phyloP scores from a whole-genome alignment of 192 early-diverging fungal species.

The Backusella sp. region DNA sequence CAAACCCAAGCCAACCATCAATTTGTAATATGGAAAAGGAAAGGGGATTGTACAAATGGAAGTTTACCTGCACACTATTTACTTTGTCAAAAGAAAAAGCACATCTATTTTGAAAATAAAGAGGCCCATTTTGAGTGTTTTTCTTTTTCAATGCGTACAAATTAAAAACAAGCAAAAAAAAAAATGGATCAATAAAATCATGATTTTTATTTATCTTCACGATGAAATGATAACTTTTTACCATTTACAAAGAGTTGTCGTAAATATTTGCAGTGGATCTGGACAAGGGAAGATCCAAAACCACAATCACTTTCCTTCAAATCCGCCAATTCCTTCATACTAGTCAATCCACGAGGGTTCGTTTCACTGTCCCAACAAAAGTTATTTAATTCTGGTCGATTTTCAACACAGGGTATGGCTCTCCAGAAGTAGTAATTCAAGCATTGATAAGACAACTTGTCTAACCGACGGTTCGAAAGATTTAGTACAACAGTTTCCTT shows the following conservation, averaged over 20 bases:
- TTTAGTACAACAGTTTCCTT: not conserved
- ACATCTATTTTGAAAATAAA: too few species aligned
- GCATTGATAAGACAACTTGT: not conserved
- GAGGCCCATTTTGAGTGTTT: too few species aligned
- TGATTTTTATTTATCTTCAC: not conserved
- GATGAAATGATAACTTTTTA: not conserved
- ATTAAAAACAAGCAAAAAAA: not conserved
- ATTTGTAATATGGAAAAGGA: not conserved
- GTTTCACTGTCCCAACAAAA: not conserved
- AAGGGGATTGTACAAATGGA: not conserved
- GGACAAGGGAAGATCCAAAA: not conserved
- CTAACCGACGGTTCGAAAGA: not conserved
- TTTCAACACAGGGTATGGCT: not conserved
- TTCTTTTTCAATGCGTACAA: too few species aligned
- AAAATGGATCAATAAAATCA: not conserved
- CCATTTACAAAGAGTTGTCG: not conserved
- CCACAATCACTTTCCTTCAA: not conserved
- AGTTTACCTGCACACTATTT: not conserved
- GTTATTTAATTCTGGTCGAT: not conserved
- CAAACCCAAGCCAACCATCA: slow-evolving; percentile 14
- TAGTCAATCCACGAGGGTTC: not conserved
- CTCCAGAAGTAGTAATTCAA: not conserved
- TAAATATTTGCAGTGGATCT: not conserved
- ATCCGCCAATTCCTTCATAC: not conserved
- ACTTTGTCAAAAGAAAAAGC: not conserved